A percentile compares a stretch with the other conserved stretches of the same genome.
Evolutionary conservation across 257 asterid genomes (phyloP).

Genomic region (Penstemon barbatus): DNA sequence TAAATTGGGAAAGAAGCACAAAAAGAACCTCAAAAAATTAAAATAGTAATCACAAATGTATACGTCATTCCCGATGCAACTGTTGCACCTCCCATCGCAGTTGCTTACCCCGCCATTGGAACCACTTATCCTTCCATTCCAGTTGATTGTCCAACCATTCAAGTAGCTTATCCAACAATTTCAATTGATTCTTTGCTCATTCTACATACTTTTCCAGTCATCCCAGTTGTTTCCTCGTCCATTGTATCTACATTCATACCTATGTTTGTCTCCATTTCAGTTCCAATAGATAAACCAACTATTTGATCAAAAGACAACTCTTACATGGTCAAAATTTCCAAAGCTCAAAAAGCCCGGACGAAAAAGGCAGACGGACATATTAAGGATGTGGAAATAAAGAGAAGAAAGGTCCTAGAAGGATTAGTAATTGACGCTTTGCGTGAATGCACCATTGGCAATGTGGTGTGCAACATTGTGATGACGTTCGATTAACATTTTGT

Average conservation of each 20-base stretch:
- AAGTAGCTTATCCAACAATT: too few species aligned
- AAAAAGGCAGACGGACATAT: constrained; percentile 22
- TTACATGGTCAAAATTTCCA: constrained; percentile 26
- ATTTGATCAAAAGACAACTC: constrained; percentile 60
- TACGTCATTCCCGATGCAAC: constrained; percentile 1
- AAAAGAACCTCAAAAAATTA: constrained; percentile 52
- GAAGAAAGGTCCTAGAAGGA: constrained; percentile 60
- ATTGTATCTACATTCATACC: too few species aligned
- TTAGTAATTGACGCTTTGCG: constrained; percentile 56
- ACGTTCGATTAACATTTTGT: constrained; percentile 58
- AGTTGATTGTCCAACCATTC: too few species aligned
- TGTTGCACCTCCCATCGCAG: neutral
- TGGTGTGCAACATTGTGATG: constrained; percentile 73
- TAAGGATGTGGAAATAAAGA: constrained; percentile 61
- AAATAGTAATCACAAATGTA: constrained; percentile 16
- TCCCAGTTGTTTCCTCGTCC: too few species aligned
- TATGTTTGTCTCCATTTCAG: constrained; percentile 17
- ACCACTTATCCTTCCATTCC: too few species aligned
- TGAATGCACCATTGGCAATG: constrained; percentile 55
- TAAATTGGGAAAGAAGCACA: constrained; percentile 67
- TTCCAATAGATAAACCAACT: constrained; percentile 27
- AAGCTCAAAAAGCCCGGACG: constrained; percentile 35
- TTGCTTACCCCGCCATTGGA: too few species aligned
- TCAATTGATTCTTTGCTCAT: too few species aligned
- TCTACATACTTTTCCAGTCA: too few species aligned